A percentile compares a stretch with the other conserved stretches of the same genome.
phyloP scores from a whole-genome alignment of 2,329 filamentous ascomycete species.

The Pseudocercospora macadamiae region DNA sequence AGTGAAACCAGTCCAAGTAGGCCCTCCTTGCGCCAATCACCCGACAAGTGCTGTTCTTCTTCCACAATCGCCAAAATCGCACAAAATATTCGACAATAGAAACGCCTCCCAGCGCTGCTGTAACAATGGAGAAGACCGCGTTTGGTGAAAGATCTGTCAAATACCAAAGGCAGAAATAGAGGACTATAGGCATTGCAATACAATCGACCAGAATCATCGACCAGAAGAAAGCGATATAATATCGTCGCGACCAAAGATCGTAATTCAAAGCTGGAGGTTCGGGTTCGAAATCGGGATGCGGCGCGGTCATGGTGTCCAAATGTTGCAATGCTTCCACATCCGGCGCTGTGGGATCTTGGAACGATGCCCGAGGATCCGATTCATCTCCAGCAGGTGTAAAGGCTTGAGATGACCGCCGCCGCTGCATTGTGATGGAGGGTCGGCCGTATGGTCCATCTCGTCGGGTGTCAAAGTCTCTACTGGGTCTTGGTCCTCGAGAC shows the following conservation, averaged over 20 bases:
- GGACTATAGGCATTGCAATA: slow-evolving; percentile 59
- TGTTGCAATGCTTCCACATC: slow-evolving; percentile 19
- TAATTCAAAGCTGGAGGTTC: slow-evolving; percentile 59
- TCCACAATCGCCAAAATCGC: slow-evolving; percentile 53
- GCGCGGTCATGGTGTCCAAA: slow-evolving; percentile 12
- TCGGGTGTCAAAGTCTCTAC: slow-evolving; percentile 36
- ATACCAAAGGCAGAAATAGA: slow-evolving; percentile 66
- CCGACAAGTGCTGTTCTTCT: slow-evolving; percentile 56
- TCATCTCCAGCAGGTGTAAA: not conserved
- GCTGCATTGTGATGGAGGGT: slow-evolving; percentile 37
- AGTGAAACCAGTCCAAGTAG: slow-evolving; percentile 61
- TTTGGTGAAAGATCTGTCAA: slow-evolving; percentile 54
- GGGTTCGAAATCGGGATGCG: slow-evolving; percentile 34
- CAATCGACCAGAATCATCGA: slow-evolving; percentile 61
- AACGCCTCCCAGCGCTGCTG: slow-evolving; percentile 55
- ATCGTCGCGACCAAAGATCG: slow-evolving; percentile 57
- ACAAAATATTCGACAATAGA: slow-evolving; percentile 59
- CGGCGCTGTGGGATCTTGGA: slow-evolving; percentile 14
- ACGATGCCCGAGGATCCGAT: slow-evolving; percentile 8
- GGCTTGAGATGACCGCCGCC: slow-evolving; percentile 30
- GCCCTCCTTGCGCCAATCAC: slow-evolving; percentile 51
- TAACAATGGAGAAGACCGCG: slow-evolving; percentile 58
- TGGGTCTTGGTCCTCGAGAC: slow-evolving; percentile 25
- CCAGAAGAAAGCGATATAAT: slow-evolving; percentile 63
- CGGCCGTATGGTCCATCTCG: slow-evolving; percentile 38